Evolutionary conservation across 129 eudicot species (phyloP), one percentile per base, ranked within the genome.

Genomic region (Chrysanthemum makinoi): DNA sequence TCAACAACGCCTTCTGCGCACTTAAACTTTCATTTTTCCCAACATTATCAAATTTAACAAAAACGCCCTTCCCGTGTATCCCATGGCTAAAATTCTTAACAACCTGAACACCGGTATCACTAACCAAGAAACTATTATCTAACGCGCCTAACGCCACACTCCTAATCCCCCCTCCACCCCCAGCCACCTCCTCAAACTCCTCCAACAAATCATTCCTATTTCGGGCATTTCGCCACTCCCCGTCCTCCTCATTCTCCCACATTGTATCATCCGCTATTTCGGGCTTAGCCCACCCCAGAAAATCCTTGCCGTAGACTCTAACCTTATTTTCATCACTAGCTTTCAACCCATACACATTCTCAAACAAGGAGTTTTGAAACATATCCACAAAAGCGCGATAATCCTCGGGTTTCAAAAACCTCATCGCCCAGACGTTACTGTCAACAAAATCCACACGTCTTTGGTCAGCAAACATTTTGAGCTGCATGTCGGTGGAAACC

Each of bases 31-130:
- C 76, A 75, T 62, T 62, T 39, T 49, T 74, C 14, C 82, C 82
- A 1, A 84, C 87, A 48, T 68, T 85, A 77, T 89, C 86, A 72
- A 89, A 87, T 77, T 87, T 93, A 47, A 93, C 96, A 82, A 80
- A 89, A 20, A 85, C 98, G 3, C 98, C 98, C 69, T 92, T 92
- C 18, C 98, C 98, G 82, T 92, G 98, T 18, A 92, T 83, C 65
- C 98, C 98, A 81, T 87, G 98, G 54, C 92, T 89, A 43, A 93
- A 93, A 69, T 93, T 93, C 92, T 87, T 93, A 44, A 93, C 98
- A 63, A 93, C 98, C 80, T 93, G 98, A 72, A 93, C 95, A n/a
- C 98, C 95, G 0, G 84, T 74, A 77, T 82, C 81, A 55, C 76
- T 83, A 17, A 93, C 98, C 49, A 93, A 68, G 48, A 93, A 93